Evolutionary conservation across 2,329 filamentous ascomycete genomes (phyloP), one percentile per base, ranked within the genome.

Genomic region (Paracoccidioides brasiliensis): DNA sequence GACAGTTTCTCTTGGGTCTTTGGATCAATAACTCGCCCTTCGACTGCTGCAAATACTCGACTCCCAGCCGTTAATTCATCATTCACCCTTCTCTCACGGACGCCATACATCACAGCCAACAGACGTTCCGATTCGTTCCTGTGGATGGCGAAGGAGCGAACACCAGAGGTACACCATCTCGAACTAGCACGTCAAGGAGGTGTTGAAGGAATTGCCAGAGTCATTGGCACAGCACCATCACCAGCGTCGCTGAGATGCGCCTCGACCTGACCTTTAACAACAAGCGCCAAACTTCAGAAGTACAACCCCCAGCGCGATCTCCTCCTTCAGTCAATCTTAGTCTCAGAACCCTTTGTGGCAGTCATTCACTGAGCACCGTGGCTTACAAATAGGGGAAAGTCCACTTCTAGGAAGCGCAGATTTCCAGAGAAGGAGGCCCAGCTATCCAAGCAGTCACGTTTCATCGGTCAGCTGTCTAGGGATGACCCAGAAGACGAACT

Each of bases 161-260:
- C 54, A 42, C 51, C 58, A 5, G 66, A 69, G 55, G 57, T 56
- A 45, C 58, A 67, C 35, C 57, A 64, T 37, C 62, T 69, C 40
- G 63, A 64, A 44, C 54, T 60, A 42, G 58, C 56, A 40, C 14
- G 53, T 33, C 54, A 65, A 52, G 64, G 53, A 56, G 63, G 59
- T 55, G 61, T 68, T 30, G 60, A 61, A 33, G 61, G 64, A 35
- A 58, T 69, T 60, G 59, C 65, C 52, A 56, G 54, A 14, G 61
- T 64, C 46, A 59, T 67, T 55, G 57, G 60, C 51, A 65, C 57
- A 52, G 62, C 51, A 50, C 58, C 44, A 66, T 68, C 58, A 60
- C 56, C 45, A 66, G 57, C 53, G 66, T 67, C 57, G 54, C 56
- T 46, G 48, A 64, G 54, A 56, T 67, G 7, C 62, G 61, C 56